Conservation (phyloP, 2,329 filamentous ascomycete genomes). For the Fonsecaea multimorphosa region DNA sequence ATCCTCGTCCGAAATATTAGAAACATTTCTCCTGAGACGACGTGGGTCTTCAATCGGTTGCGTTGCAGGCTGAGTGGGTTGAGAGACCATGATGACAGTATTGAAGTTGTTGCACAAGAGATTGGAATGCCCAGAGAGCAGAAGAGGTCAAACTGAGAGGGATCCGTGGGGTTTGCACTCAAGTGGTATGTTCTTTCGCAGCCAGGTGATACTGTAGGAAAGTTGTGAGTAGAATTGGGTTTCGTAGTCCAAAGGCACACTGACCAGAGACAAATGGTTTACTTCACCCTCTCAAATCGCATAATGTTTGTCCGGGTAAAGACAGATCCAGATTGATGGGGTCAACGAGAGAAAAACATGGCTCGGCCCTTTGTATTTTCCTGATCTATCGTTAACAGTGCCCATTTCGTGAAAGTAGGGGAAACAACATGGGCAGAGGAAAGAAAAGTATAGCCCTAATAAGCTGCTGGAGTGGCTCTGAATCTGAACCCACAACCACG, state of each 20-base stretch:
- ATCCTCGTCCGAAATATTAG: constrained; percentile 80
- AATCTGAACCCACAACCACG: background rate
- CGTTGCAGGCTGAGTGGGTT: constrained; percentile 68
- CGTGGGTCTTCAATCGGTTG: constrained; percentile 82
- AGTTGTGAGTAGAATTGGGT: background rate
- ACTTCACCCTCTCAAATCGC: constrained; percentile 17
- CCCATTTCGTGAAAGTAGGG: constrained; percentile 14
- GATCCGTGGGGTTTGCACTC: background rate
- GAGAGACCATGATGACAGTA: constrained; percentile 28
- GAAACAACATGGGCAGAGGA: background rate
- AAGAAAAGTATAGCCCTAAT: background rate
- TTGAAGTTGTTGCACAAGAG: background rate
- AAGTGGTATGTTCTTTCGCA: background rate
- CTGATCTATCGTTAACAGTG: constrained; percentile 22
- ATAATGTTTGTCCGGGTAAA: constrained; percentile 24
- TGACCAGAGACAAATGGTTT: constrained; percentile 19
- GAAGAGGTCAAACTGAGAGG: background rate
- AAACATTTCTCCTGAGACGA: constrained; percentile 78
- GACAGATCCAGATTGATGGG: constrained; percentile 6
- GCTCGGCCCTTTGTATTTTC: background rate
- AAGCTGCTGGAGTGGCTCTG: background rate
- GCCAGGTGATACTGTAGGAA: background rate
- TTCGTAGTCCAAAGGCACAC: background rate
- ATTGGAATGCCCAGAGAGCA: background rate
- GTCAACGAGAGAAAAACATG: constrained; percentile 11